These are phyloP conservation scores for Bullera alba DNA, from an alignment of 768 basidiomycete genomes.

Conservation along the genomic window DNA sequence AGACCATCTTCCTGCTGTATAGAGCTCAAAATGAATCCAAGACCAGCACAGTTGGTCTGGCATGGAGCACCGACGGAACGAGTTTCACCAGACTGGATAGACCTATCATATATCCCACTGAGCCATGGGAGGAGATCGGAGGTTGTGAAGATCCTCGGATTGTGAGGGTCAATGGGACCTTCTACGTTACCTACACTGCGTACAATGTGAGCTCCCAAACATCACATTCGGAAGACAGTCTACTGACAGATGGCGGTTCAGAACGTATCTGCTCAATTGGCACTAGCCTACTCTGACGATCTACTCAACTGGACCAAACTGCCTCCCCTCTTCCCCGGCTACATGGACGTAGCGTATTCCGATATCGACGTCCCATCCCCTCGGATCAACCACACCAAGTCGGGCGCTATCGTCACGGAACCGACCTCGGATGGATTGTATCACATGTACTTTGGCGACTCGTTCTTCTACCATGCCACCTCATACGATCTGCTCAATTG, in stretches of 20 bases:
- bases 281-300: conserved; percentile 1
- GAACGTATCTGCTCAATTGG: neutral
- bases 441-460: conserved; percentile 2
- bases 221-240: neutral
- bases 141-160: conserved; percentile 1
- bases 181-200: conserved; percentile 1
- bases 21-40: neutral
- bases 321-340: neutral
- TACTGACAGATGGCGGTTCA: neutral
- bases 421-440: neutral
- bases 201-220: neutral
- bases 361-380: neutral
- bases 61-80: neutral
- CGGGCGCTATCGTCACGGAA: neutral
- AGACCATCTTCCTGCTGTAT: neutral
- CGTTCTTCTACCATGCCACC: conserved; percentile 1
- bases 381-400: neutral
- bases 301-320: conserved; percentile 1
- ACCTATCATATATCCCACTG: neutral
- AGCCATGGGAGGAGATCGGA: neutral
- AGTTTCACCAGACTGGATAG: neutral
- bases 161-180: conserved; percentile 1
- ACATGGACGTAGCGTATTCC: neutral
- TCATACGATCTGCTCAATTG: neutral
- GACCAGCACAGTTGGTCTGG: neutral